phyloP scores from a whole-genome alignment of 306 rosid genomes.

The Pyrus betulifolia region DNA sequence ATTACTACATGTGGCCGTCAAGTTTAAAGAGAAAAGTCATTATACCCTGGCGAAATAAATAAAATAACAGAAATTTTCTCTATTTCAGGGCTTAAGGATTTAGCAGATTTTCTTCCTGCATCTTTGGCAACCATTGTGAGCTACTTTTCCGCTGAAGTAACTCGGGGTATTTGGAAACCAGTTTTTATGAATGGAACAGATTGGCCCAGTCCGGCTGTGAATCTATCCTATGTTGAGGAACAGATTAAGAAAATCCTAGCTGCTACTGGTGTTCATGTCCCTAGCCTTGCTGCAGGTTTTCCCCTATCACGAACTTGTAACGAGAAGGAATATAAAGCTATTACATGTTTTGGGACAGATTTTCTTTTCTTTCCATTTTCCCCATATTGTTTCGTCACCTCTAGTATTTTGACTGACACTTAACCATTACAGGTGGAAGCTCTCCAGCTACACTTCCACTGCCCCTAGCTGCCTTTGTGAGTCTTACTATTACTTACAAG shows the following conservation, averaged over 20 bases:
- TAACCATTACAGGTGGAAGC: conserved; percentile 50
- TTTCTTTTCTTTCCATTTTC: not conserved
- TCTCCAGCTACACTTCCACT: conserved; percentile 92
- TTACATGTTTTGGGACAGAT: not conserved
- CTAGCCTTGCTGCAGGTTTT: conserved; percentile 89
- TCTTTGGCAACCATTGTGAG: conserved; percentile 89
- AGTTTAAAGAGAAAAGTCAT: not conserved
- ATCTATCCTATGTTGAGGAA: conserved; percentile 76
- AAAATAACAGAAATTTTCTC: not conserved
- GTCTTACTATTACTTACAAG: conserved; percentile 93
- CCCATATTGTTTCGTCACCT: not conserved
- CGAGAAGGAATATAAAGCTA: not conserved
- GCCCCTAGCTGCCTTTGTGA: conserved; percentile 95
- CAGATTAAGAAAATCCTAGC: conserved; percentile 89
- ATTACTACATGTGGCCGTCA: not conserved
- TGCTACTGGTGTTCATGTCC: conserved; percentile 89
- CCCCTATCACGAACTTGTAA: not conserved
- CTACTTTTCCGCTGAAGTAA: conserved; percentile 96
- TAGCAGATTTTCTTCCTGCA: conserved; percentile 97
- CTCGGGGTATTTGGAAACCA: conserved; percentile 91
- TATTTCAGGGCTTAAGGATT: conserved; percentile 87
- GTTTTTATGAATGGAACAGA: conserved; percentile 96
- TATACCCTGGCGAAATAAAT: not conserved
- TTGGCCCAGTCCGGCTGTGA: conserved; percentile 99
- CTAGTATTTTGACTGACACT: not conserved